Base-by-base conservation (phyloP, 306 rosid species). In the Comarum palustre region DNA sequence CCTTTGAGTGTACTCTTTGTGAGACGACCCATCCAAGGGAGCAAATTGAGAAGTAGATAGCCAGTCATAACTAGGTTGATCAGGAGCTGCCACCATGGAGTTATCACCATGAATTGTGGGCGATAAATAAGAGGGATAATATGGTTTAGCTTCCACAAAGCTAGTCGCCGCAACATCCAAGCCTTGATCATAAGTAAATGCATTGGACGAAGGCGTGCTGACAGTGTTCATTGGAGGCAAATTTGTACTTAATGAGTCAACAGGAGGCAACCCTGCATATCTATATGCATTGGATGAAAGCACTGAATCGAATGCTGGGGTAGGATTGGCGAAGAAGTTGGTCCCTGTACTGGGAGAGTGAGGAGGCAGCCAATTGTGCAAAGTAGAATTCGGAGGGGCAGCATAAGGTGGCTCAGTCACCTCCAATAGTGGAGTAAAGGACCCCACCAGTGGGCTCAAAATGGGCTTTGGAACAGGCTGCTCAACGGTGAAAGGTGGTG, bases 401-500 rank as follows among this genome's bases (percentile, higher is more conserved):
- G 78, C 72, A 73, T 73, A 83, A n/a, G 87, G 27, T 60, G 83
- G 75, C 73, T 89, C 87, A 16, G 82, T 64, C 79, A 80, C 79
- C 66, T 60, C 41, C 66, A 29, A 20, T 29, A 59, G 65, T 6
- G 61, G 61, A 1, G 61, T 55, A 11, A 55, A 55, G 32, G 31
- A 20, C 32, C 86, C 92, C 29, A 75, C 48, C 45, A 77, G 76
- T 6, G 88, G 90, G 75, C 71, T 64, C 1, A 86, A 76, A 45
- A 45, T 51, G 11, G 87, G 86, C 32, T 41, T 70, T 3, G 84
- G 31, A 38, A 31, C 46, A 36, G 84, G 51, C 19, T 87, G 89
- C 73, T 83, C 87, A 2, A 91, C 86, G 16, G 91, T 89, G 34
- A 94, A 94, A 8, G 99, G 97, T 0, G 86, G 88, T 0, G 99